These are phyloP conservation scores for Pontederia paniculata DNA, from an alignment of 176 grass and related monocot genomes.

Conservation along the genomic window DNA sequence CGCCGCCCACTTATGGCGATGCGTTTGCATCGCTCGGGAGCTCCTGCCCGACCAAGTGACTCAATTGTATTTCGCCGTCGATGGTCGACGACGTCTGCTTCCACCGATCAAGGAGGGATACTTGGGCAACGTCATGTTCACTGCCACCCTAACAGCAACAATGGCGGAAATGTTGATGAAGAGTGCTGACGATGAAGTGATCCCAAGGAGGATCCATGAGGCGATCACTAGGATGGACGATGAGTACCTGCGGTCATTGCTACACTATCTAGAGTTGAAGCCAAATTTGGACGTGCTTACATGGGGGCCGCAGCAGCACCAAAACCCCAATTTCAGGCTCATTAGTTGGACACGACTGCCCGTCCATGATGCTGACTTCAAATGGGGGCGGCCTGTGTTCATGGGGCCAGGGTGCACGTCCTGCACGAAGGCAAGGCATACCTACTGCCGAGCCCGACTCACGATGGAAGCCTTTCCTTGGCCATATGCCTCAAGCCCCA, in stretches of 20 bases:
- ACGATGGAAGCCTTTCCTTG: slow-evolving; percentile 49
- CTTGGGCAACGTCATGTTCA: slow-evolving; percentile 92
- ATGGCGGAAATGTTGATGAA: slow-evolving; percentile 30
- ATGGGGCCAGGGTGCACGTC: slow-evolving; percentile 79
- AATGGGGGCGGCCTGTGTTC: slow-evolving; percentile 70
- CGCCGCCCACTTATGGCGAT: slow-evolving; percentile 66
- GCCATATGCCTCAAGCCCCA: slow-evolving; percentile 65
- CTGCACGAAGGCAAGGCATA: slow-evolving; percentile 66
- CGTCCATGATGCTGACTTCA: slow-evolving; percentile 58
- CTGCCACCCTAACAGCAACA: slow-evolving; percentile 49
- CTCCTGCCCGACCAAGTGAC: slow-evolving; percentile 55
- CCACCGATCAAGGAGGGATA: slow-evolving; percentile 61
- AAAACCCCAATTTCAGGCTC: slow-evolving; percentile 56
- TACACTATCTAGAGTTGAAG: slow-evolving; percentile 66
- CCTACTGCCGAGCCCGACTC: slow-evolving; percentile 49
- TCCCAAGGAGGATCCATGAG: slow-evolving; percentile 42
- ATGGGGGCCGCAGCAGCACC: slow-evolving; percentile 57
- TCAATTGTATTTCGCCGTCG: slow-evolving; percentile 54
- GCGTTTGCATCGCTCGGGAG: slow-evolving; percentile 52
- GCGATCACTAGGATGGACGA: slow-evolving; percentile 55
- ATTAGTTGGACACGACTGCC: slow-evolving; percentile 76
- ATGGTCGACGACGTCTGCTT: slow-evolving; percentile 52
- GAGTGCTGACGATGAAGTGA: slow-evolving; percentile 13
- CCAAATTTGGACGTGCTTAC: slow-evolving; percentile 52
- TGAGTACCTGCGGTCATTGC: slow-evolving; percentile 50